These are phyloP conservation scores for Paramyrothecium sp. DNA, from an alignment of 2,329 filamentous ascomycete species.

Conservation along the genomic window DNA sequence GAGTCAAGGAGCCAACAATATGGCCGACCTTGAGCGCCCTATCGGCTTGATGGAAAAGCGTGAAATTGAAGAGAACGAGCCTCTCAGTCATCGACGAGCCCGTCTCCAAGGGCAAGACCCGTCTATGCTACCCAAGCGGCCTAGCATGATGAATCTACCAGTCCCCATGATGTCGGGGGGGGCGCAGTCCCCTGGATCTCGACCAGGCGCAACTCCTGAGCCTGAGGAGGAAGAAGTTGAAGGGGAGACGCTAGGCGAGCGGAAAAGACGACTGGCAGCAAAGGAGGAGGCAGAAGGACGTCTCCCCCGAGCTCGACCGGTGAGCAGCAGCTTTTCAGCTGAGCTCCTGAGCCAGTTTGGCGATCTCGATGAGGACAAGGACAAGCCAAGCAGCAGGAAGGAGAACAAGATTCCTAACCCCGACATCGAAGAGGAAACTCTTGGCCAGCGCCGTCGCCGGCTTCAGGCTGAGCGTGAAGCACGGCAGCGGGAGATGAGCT, in stretches of 20 bases:
- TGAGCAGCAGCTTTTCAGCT: conserved; percentile 64
- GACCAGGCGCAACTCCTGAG: conserved; percentile 29
- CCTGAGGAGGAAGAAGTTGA: conserved; percentile 58
- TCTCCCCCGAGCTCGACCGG: conserved; percentile 54
- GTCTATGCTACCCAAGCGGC: conserved; percentile 36
- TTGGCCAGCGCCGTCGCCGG: conserved; percentile 73
- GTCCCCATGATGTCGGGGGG: conserved; percentile 18
- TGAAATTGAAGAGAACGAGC: conserved; percentile 89
- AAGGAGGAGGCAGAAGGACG: conserved; percentile 45
- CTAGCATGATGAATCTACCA: conserved; percentile 43
- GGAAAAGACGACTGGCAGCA: conserved; percentile 63
- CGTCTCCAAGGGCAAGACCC: conserved; percentile 66
- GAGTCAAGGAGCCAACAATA: conserved; percentile 48
- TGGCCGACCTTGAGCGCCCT: conserved; percentile 60
- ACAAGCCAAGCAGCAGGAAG: conserved; percentile 29
- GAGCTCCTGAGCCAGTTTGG: conserved; percentile 68
- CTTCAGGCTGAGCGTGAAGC: conserved; percentile 70
- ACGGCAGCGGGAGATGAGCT: conserved; percentile 53
- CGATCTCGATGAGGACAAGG: conserved; percentile 41
- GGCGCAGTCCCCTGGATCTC: conserved; percentile 15
- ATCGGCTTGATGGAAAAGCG: conserved; percentile 76
- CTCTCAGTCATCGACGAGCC: conserved; percentile 73
- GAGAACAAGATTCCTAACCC: conserved; percentile 38
- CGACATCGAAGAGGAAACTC: conserved; percentile 65
- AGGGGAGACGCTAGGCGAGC: conserved; percentile 64